Base-by-base conservation (phyloP, 495 filamentous ascomycete species). In the Apiosordaria backusii region DNA sequence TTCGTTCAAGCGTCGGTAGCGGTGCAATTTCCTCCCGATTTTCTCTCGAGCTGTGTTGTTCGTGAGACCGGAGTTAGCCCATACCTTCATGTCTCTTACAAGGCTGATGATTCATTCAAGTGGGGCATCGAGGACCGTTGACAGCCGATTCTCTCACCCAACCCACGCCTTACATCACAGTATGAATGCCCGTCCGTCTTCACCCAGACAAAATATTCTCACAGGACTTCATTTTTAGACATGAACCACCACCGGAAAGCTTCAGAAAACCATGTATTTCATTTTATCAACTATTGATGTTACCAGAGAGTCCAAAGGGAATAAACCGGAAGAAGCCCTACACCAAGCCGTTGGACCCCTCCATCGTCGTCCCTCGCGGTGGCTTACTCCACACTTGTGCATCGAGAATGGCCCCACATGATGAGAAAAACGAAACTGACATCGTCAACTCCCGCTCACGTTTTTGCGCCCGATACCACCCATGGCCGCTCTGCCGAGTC, bases 401-500 rank as follows among this genome's bases (percentile, higher is more conserved):
- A 45, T 18, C 35, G 2, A 45, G 35, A 15, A 45, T 45, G 3
- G 35, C 35, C 35, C 35, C 35, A 45, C 35, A 45, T 45, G 35
- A 45, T 13, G 35, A 45, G 35, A 45, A 45, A 45, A 7, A 9
- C n/a, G 5, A 35, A 6, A 45, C 35, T 45, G 35, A 45, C 35
- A 45, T 10, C 35, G 35, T 15, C 35, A 45, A 45, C 35, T 45
- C 52, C 52, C 52, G 19, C 52, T 23, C 52, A 55, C 52, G 52
- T 21, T 23, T 55, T 55, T 22, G n/a, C n/a, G 52, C 52, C 52
- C n/a, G 52, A 55, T 55, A 55, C 52, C 52, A 55, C 52, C 22
- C 52, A 4, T 4, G 52, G 22, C 52, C 52, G 52, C n/a, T 55
- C 52, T 55, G 18, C 52, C 52, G 52, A 55, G 52, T 55, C 52